phyloP scores from a whole-genome alignment of 805 yeast genomes.

The Isabelozyma heimii region DNA sequence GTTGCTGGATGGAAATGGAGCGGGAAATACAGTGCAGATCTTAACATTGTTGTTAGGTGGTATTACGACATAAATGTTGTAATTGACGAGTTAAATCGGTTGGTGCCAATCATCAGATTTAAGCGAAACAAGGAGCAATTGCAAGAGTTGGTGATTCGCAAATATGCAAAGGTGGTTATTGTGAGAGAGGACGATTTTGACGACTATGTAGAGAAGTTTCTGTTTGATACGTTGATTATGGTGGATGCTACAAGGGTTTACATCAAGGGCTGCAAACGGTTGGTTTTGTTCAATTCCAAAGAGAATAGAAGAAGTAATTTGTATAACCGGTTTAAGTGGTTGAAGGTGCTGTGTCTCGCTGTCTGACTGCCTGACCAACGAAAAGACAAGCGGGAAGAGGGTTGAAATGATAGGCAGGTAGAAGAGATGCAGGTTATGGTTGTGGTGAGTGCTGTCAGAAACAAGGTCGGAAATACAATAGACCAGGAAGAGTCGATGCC shows the following conservation, averaged over 20 bases:
- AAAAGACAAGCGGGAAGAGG: no score
- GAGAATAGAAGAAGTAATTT: neutral
- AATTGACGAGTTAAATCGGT: conserved; percentile 3
- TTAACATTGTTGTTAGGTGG: neutral
- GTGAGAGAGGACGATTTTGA: neutral
- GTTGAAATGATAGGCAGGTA: no score
- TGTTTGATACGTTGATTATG: neutral
- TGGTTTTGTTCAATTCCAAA: neutral
- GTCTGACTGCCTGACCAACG: no score
- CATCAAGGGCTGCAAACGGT: neutral
- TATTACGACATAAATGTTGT: conserved; percentile 2
- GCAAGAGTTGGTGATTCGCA: neutral
- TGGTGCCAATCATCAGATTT: conserved; percentile 6
- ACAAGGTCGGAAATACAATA: no score
- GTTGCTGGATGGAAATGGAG: neutral
- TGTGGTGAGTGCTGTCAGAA: no score
- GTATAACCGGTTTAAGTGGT: neutral
- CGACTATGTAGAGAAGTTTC: neutral
- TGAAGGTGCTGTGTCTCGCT: no score
- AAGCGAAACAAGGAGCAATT: neutral
- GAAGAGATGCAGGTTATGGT: no score
- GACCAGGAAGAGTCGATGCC: no score
- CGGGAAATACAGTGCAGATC: neutral
- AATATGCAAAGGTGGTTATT: neutral
- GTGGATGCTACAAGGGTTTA: neutral